These are phyloP conservation scores for Zygoascus biomembranicola DNA, from an alignment of 805 yeast genomes.

Conservation along the genomic window DNA sequence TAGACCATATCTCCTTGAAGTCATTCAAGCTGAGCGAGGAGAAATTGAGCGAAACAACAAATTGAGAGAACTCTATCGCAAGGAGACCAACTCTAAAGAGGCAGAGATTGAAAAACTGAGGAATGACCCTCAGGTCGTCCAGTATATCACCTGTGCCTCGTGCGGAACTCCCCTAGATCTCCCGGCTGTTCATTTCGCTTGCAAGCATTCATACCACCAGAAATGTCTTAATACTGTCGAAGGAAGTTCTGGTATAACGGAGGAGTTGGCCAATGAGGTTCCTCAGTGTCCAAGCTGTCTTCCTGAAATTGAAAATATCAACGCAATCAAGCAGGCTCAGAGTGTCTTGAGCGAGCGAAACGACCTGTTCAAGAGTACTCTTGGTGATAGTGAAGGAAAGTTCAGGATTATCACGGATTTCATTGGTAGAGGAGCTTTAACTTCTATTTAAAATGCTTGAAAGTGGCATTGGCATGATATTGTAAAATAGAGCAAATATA, in stretches of 20 bases:
- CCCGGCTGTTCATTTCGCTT: constrained; percentile 77
- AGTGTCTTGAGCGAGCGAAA: constrained; percentile 51
- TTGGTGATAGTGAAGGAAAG: constrained; percentile 47
- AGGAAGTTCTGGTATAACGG: constrained; percentile 16
- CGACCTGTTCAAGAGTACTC: constrained; percentile 52
- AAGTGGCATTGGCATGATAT: too few relatives aligned
- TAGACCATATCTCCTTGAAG: constrained; percentile 56
- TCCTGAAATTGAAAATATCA: constrained; percentile 59
- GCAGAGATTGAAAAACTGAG: constrained; percentile 45
- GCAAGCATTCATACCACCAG: constrained; percentile 81
- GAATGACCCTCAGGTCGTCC: constrained; percentile 44
- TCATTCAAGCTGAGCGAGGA: constrained; percentile 47
- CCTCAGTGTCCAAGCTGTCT: constrained; percentile 67
- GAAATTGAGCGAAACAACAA: constrained; percentile 64
- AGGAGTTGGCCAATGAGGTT: constrained; percentile 3
- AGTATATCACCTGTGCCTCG: constrained; percentile 53
- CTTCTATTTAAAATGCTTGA: neutral
- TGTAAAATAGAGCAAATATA: neutral
- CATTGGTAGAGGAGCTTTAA: constrained; percentile 71
- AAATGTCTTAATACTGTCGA: constrained; percentile 46
- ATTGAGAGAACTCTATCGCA: constrained; percentile 57
- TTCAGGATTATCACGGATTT: constrained; percentile 73
- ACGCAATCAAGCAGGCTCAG: constrained; percentile 50
- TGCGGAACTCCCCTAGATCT: constrained; percentile 61
- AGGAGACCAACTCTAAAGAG: constrained; percentile 52